A percentile compares a stretch with the other conserved stretches of the same genome.
phyloP scores from a whole-genome alignment of 768 basidiomycete species.

The Cystofilobasidium capitatum region DNA sequence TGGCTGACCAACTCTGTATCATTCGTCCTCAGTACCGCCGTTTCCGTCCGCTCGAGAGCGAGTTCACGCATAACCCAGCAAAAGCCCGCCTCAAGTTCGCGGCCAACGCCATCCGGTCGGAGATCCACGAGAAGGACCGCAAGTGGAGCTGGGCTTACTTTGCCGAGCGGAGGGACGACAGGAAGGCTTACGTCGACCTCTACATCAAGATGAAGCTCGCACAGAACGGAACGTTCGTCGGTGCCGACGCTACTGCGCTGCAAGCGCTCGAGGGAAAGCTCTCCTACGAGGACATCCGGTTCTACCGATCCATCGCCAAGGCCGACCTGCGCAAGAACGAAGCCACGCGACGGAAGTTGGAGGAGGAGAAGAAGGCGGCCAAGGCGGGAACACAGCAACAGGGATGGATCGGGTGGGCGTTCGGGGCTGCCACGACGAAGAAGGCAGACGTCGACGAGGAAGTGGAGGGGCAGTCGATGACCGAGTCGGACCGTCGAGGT shows the following conservation, averaged over 20 bases:
- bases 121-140: slow-evolving; percentile 67
- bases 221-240: slow-evolving; percentile 48
- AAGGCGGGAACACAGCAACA: slow-evolving; percentile 47
- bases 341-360: slow-evolving; percentile 53
- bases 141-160: slow-evolving; percentile 93
- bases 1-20: no score
- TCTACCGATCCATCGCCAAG: slow-evolving; percentile 90
- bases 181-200: slow-evolving; percentile 70
- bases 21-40: slow-evolving; percentile 58
- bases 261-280: slow-evolving; percentile 68
- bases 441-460: slow-evolving; percentile 42
- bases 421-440: slow-evolving; percentile 51
- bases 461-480: slow-evolving; percentile 52
- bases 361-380: slow-evolving; percentile 58
- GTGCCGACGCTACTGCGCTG: slow-evolving; percentile 42
- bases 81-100: slow-evolving; percentile 70
- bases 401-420: slow-evolving; percentile 57
- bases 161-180: slow-evolving; percentile 73
- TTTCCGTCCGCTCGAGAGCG: slow-evolving; percentile 59
- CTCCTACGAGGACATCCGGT: slow-evolving; percentile 87
- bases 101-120: slow-evolving; percentile 63
- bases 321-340: slow-evolving; percentile 78
- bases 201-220: slow-evolving; percentile 56
- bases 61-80: slow-evolving; percentile 53
- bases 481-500: slow-evolving; percentile 63